Percentiles rank a stretch among this genome's conserved stretches.
Evolutionary conservation across 1,139 yeast genomes (phyloP).

Genomic region (Diutina catenulata): DNA sequence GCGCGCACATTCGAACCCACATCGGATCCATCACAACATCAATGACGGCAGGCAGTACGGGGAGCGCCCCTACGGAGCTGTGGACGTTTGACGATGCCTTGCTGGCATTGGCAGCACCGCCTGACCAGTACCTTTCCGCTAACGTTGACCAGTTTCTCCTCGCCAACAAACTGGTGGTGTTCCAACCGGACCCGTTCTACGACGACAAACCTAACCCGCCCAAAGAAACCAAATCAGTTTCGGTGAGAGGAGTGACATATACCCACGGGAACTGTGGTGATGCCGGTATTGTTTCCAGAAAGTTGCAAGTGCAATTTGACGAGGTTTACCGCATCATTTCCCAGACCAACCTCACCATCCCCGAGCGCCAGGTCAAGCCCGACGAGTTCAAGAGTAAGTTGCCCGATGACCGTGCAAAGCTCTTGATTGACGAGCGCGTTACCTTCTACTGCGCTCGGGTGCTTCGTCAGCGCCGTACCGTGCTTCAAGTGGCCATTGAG

Average conservation of each 20-base stretch:
- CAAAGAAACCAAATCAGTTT: constrained; percentile 16
- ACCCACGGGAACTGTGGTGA: constrained; percentile 20
- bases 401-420: constrained; percentile 24
- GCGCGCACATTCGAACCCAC: no score
- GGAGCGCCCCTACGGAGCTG: neutral
- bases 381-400: constrained; percentile 20
- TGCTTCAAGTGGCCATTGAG: constrained; percentile 27
- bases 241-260: constrained; percentile 29
- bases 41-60: neutral
- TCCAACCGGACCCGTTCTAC: constrained; percentile 25
- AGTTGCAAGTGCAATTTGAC: constrained; percentile 21
- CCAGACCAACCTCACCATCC: constrained; percentile 27
- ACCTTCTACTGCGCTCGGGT: constrained; percentile 22
- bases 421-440: constrained; percentile 19
- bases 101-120: constrained; percentile 7
- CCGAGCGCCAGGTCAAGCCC: constrained; percentile 14
- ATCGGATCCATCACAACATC: constrained; percentile 4
- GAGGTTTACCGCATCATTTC: constrained; percentile 37
- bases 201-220: constrained; percentile 7
- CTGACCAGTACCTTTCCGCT: constrained; percentile 17
- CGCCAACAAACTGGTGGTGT: constrained; percentile 17
- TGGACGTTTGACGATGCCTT: constrained; percentile 12
- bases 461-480: constrained; percentile 34
- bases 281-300: constrained; percentile 27
- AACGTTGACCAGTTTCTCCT: constrained; percentile 36